Evolutionary conservation across 2,329 filamentous ascomycete genomes (phyloP).

Genomic region (Aspergillus sp.): DNA sequence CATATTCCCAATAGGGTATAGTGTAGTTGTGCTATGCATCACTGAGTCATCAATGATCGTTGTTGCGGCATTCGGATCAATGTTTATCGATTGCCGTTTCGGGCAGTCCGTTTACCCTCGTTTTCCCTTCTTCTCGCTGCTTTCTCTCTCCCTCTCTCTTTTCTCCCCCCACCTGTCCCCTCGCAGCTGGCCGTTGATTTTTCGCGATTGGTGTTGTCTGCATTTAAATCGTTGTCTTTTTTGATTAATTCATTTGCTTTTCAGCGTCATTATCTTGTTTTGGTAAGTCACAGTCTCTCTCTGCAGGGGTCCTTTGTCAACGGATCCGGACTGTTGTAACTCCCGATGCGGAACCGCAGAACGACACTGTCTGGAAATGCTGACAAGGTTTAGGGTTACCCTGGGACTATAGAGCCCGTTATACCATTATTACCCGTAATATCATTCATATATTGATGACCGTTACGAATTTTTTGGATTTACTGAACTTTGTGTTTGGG

Average conservation of each 20-base stretch:
- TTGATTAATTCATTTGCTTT: slow-evolving; percentile 6
- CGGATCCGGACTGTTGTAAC: not conserved
- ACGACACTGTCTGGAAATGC: slow-evolving; percentile 1
- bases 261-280: slow-evolving; percentile 17
- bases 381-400: slow-evolving; percentile 5
- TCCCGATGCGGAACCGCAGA: not conserved
- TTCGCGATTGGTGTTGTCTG: slow-evolving; percentile 13
- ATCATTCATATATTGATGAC: slow-evolving; percentile 15
- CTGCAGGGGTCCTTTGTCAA: not conserved
- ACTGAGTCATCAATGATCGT: slow-evolving; percentile 20
- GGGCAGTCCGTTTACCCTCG: slow-evolving; percentile 16
- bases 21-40: not conserved
- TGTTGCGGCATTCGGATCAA: slow-evolving; percentile 18
- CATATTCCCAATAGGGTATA: not conserved
- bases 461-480: slow-evolving; percentile 9
- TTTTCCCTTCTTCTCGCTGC: slow-evolving; percentile 10
- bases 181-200: slow-evolving; percentile 8
- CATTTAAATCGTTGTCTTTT: slow-evolving; percentile 8
- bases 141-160: slow-evolving; percentile 3
- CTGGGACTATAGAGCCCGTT: slow-evolving; percentile 1
- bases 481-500: not conserved
- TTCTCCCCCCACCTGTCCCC: slow-evolving; percentile 8
- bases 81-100: slow-evolving; percentile 33
- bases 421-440: slow-evolving; percentile 1
- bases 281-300: slow-evolving; percentile 5